A percentile compares a stretch with the other conserved stretches of the same genome.
These are phyloP conservation scores for Tuctoria greenei DNA, from an alignment of 176 grass and related monocot species.

Conservation along the genomic window DNA sequence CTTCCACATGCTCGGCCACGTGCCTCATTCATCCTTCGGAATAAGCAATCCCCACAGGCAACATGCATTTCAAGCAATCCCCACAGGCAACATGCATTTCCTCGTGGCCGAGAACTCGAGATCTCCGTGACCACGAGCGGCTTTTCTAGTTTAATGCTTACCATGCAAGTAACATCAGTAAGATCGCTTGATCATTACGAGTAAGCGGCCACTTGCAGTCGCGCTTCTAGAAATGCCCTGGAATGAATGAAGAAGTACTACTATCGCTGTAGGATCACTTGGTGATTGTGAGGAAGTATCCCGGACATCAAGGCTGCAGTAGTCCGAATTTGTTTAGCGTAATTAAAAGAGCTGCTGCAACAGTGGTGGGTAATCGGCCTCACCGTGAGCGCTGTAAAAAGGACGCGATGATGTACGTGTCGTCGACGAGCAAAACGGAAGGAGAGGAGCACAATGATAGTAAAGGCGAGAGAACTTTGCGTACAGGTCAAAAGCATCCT, in stretches of 20 bases:
- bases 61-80: not conserved
- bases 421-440: not conserved
- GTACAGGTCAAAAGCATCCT: constrained; percentile 35
- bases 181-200: too few relatives aligned
- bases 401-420: not conserved
- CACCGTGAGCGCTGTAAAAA: not conserved
- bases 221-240: not conserved
- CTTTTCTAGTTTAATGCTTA: constrained; percentile 21
- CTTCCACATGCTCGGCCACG: constrained; percentile 5
- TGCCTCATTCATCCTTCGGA: constrained; percentile 9
- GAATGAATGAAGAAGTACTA: not conserved
- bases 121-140: constrained; percentile 19
- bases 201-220: not conserved
- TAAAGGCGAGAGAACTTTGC: constrained; percentile 25
- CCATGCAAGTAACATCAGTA: not conserved
- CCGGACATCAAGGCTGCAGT: not conserved
- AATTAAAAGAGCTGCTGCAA: too few relatives aligned
- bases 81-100: not conserved
- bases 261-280: not conserved
- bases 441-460: constrained; percentile 36
- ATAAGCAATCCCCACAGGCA: too few relatives aligned
- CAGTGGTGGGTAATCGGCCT: constrained; percentile 16
- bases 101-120: constrained; percentile 29
- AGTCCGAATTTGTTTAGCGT: too few relatives aligned
- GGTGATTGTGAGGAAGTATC: not conserved